Conservation (phyloP, 177 flowering plant genomes). For the Vitis hybrid region DNA sequence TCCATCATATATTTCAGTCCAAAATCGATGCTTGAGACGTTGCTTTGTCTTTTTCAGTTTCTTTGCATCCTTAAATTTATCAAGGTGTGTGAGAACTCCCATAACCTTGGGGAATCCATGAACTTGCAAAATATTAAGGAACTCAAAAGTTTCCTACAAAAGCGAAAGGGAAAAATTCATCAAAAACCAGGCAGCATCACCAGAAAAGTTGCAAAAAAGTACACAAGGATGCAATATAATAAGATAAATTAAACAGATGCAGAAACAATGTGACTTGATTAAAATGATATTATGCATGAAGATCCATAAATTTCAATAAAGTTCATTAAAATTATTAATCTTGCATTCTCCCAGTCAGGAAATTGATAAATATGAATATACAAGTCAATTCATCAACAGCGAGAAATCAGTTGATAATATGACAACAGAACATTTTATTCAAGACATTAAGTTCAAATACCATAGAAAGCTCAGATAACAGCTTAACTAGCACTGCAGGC, state of each 20-base stretch:
- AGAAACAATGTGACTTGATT: too few relatives aligned
- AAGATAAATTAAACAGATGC: neutral
- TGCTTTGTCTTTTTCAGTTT: slow-evolving; percentile 88
- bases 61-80: slow-evolving; percentile 87
- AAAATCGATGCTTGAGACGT: slow-evolving; percentile 91
- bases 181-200: neutral
- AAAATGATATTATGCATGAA: neutral
- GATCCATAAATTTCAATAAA: slow-evolving; percentile 1
- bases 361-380: neutral
- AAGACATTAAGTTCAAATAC: neutral
- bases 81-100: slow-evolving; percentile 99
- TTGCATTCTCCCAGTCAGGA: neutral
- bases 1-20: slow-evolving; percentile 96
- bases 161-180: neutral
- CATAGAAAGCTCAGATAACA: neutral
- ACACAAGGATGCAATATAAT: neutral
- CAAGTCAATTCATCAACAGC: neutral
- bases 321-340: neutral
- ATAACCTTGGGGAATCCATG: slow-evolving; percentile 96
- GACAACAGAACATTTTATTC: neutral
- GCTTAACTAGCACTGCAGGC: neutral
- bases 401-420: neutral
- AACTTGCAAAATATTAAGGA: slow-evolving; percentile 88
- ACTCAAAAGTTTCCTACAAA: slow-evolving; percentile 94
- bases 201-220: neutral